A percentile compares a stretch with the other conserved stretches of the same genome.
phyloP scores from a whole-genome alignment of 805 yeast genomes.

The Wickerhamomyces bovis region DNA sequence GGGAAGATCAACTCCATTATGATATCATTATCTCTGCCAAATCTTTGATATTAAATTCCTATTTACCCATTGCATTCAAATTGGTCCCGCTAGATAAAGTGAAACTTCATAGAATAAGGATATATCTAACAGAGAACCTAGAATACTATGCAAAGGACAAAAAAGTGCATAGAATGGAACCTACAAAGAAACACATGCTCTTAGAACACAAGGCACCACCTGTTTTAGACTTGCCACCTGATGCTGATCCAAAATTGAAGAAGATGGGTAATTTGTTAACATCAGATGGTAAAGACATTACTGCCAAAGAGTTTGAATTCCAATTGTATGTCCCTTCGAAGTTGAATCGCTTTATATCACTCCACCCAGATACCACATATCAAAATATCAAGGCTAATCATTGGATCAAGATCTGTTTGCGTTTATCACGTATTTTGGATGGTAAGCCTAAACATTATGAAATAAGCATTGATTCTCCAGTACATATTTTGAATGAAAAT shows the following conservation, averaged over 20 bases:
- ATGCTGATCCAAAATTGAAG: slow-evolving; percentile 32
- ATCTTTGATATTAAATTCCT: slow-evolving; percentile 76
- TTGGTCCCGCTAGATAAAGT: slow-evolving; percentile 84
- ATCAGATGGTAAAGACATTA: slow-evolving; percentile 42
- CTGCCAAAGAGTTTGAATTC: slow-evolving; percentile 77
- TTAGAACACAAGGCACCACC: slow-evolving; percentile 71
- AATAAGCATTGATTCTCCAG: slow-evolving; percentile 91
- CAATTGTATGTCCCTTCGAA: slow-evolving; percentile 78
- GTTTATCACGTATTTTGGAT: slow-evolving; percentile 65
- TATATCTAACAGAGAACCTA: slow-evolving; percentile 80
- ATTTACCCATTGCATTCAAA: slow-evolving; percentile 76
- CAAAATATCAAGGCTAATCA: slow-evolving; percentile 83
- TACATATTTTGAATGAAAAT: slow-evolving; percentile 68
- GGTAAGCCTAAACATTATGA: slow-evolving; percentile 86
- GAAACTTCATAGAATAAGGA: slow-evolving; percentile 76
- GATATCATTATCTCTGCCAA: slow-evolving; percentile 90
- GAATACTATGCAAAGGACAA: slow-evolving; percentile 85
- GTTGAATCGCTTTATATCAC: slow-evolving; percentile 45
- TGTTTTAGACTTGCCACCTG: slow-evolving; percentile 26
- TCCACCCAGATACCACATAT: slow-evolving; percentile 84
- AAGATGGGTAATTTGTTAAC: slow-evolving; percentile 35
- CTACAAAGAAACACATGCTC: slow-evolving; percentile 71
- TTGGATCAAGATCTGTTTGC: slow-evolving; percentile 86
- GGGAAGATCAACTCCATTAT: slow-evolving; percentile 90
- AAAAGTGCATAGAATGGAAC: slow-evolving; percentile 89